Evolutionary conservation across 192 early-diverging fungal genomes (phyloP).

Genomic region (Allomyces macrogynus): DNA sequence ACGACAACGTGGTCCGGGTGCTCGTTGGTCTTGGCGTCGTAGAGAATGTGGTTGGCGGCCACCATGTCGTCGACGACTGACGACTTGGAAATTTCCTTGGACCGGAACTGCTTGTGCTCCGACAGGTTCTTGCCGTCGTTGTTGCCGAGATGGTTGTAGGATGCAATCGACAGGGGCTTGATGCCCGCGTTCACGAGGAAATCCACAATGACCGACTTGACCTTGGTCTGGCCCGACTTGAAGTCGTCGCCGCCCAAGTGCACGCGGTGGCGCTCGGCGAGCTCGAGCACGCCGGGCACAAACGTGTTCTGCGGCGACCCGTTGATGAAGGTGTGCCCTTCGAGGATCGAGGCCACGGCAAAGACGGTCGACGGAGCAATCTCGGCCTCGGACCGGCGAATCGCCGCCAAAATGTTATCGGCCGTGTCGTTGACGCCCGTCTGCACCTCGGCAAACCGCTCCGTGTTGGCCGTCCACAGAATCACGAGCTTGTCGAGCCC

Average conservation of each 20-base stretch:
- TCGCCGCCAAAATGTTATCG: conserved; percentile 67
- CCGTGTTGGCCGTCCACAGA: conserved; percentile 98
- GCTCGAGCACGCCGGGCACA: conserved; percentile 78
- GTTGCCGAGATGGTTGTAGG: conserved; percentile 98
- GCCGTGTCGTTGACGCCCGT: conserved; percentile 93
- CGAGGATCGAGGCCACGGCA: conserved; percentile 86
- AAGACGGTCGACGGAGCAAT: conserved; percentile 91
- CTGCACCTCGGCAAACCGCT: conserved; percentile 69
- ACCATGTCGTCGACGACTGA: conserved; percentile 99
- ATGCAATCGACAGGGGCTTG: conserved; percentile 90
- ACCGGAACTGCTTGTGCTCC: conserved; percentile 92
- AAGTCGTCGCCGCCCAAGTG: conserved; percentile 99
- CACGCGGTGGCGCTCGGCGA: conserved; percentile 69
- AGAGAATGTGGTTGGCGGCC: conserved; percentile 75
- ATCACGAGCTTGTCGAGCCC: conserved; percentile 81
- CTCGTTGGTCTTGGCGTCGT: conserved; percentile 39
- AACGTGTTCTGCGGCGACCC: conserved; percentile 99
- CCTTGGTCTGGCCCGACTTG: conserved; percentile 99
- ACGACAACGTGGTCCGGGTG: conserved; percentile 79
- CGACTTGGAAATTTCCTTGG: conserved; percentile 98
- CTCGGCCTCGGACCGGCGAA: conserved; percentile 66
- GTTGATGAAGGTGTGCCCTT: conserved; percentile 92
- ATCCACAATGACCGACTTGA: conserved; percentile 97
- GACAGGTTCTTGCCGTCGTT: conserved; percentile 98
- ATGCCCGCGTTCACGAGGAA: conserved; percentile 97